Evolutionary conservation across 768 basidiomycete species (phyloP).

Genomic region (Melanogaster broomeanus): DNA sequence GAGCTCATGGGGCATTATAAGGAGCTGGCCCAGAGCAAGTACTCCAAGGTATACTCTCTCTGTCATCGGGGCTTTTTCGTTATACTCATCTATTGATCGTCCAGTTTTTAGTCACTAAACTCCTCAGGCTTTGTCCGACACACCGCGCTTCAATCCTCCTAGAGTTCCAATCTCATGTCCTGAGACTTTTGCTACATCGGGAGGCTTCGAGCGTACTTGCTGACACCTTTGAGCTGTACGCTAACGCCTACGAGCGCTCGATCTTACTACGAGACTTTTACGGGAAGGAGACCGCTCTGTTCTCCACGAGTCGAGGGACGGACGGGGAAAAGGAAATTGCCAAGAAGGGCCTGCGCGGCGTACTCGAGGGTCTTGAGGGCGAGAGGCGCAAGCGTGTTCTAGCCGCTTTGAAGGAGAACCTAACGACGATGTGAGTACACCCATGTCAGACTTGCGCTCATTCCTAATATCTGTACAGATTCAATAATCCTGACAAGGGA

Average conservation of each 20-base stretch:
- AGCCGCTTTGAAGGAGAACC: slow-evolving; percentile 67
- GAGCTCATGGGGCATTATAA: slow-evolving; percentile 83
- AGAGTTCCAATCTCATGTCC: slow-evolving; percentile 76
- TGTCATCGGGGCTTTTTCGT: neutral
- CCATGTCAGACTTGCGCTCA: neutral
- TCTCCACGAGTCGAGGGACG: slow-evolving; percentile 55
- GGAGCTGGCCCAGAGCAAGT: slow-evolving; percentile 82
- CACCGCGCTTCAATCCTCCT: slow-evolving; percentile 75
- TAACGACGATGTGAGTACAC: slow-evolving; percentile 67
- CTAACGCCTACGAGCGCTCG: slow-evolving; percentile 81
- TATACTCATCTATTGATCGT: neutral
- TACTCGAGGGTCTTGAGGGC: slow-evolving; percentile 62
- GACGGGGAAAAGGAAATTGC: slow-evolving; percentile 63
- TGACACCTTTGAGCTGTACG: slow-evolving; percentile 86
- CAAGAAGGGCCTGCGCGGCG: slow-evolving; percentile 66
- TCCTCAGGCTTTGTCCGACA: slow-evolving; percentile 72
- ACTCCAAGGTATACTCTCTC: slow-evolving; percentile 69
- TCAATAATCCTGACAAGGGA: slow-evolving; percentile 91
- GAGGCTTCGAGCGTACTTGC: slow-evolving; percentile 84
- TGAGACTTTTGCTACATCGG: slow-evolving; percentile 79
- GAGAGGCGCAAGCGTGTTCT: slow-evolving; percentile 72
- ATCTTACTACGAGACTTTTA: slow-evolving; percentile 86
- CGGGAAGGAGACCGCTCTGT: slow-evolving; percentile 82
- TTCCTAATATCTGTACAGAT: slow-evolving; percentile 46
- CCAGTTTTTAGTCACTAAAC: slow-evolving; percentile 80